Conservation (phyloP, 176 grass and related monocot genomes). For the Secale cereale region DNA sequence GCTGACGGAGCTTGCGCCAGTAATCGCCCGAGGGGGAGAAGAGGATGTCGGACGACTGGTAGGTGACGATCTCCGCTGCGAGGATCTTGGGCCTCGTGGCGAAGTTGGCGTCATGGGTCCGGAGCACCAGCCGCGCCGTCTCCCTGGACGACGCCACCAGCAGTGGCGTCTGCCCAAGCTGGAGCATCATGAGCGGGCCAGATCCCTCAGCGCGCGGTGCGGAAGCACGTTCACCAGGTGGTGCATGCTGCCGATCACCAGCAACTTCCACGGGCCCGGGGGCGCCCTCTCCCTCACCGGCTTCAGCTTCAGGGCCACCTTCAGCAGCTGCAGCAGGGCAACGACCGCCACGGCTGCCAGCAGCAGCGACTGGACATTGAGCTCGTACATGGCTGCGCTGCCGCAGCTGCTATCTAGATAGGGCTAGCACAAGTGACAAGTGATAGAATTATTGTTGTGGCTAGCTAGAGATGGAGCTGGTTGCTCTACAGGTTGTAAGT, state of each 20-base stretch:
- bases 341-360: conserved; percentile 5
- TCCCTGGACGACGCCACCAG: conserved; percentile 37
- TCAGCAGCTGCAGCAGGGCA: conserved; percentile 21
- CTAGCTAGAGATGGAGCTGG: too few relatives aligned
- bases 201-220: conserved; percentile 19
- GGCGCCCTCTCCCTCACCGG: neutral
- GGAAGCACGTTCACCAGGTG: conserved; percentile 42
- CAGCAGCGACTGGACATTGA: neutral
- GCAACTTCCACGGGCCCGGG: conserved; percentile 39
- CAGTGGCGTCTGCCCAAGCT: conserved; percentile 30
- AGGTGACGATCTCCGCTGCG: conserved; percentile 37
- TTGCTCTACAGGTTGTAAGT: too few relatives aligned
- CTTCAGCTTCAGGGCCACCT: neutral
- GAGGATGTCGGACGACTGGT: conserved; percentile 40
- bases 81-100: conserved; percentile 41
- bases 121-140: conserved; percentile 38
- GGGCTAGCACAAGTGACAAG: too few relatives aligned
- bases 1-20: conserved; percentile 52
- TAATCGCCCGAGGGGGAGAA: conserved; percentile 46
- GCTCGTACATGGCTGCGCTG: conserved; percentile 7
- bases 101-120: conserved; percentile 54
- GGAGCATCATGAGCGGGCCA: conserved; percentile 45
- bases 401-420: too few relatives aligned
- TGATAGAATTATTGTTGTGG: too few relatives aligned
- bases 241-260: conserved; percentile 54